A percentile compares a stretch with the other conserved stretches of the same genome.
Evolutionary conservation across 306 rosid genomes (phyloP).

Genomic region (Malus sieversii): DNA sequence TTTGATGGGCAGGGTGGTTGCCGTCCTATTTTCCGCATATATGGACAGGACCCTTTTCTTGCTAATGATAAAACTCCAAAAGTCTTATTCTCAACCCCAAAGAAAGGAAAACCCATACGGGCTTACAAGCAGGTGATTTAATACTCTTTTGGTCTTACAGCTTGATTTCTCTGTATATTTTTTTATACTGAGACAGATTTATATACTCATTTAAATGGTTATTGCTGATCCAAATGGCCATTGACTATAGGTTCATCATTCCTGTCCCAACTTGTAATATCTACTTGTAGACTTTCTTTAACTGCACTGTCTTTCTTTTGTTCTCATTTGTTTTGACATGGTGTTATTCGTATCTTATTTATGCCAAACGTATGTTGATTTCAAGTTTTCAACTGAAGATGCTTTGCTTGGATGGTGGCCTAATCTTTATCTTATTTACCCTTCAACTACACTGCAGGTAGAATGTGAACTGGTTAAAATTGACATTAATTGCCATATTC

Average conservation of each 20-base stretch:
- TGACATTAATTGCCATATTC: constrained; percentile 79
- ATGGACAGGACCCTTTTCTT: constrained; percentile 71
- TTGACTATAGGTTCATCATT: background rate
- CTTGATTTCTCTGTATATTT: background rate
- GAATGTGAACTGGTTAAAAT: constrained; percentile 79
- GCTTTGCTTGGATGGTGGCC: background rate
- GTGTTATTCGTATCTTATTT: background rate
- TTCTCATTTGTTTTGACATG: background rate
- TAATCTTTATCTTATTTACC: background rate
- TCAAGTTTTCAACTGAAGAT: background rate
- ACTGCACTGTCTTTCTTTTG: background rate
- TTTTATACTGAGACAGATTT: background rate
- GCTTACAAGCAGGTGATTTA: constrained; percentile 66
- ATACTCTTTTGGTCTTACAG: background rate
- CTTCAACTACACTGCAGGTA: constrained; percentile 46
- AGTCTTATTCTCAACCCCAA: constrained; percentile 61
- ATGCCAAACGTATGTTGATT: background rate
- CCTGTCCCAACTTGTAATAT: background rate
- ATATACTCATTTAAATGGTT: background rate
- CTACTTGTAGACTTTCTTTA: background rate
- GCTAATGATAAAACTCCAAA: constrained; percentile 50
- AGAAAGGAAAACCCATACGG: constrained; percentile 46
- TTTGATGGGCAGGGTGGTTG: constrained; percentile 71
- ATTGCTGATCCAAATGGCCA: background rate
- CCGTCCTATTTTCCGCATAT: constrained; percentile 72